Conservation (phyloP, 495 filamentous ascomycete genomes). For the Talaromyces nanjingensis region DNA sequence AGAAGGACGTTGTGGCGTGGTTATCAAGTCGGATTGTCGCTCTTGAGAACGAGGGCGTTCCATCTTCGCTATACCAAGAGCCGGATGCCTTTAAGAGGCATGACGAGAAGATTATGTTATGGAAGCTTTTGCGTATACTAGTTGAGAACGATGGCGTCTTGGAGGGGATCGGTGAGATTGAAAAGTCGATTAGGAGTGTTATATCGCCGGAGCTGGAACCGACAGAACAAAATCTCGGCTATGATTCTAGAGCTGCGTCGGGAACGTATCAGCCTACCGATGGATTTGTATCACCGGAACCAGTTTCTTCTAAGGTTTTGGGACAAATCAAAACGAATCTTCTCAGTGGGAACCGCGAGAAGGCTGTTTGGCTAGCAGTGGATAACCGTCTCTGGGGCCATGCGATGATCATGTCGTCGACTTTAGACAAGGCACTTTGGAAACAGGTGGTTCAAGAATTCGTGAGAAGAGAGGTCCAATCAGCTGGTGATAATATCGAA, state of each 20-base stretch:
- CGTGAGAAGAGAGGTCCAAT: slow-evolving; percentile 84
- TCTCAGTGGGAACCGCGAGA: slow-evolving; percentile 74
- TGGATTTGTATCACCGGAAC: slow-evolving; percentile 44
- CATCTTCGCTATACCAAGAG: slow-evolving; percentile 38
- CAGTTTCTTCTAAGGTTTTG: slow-evolving; percentile 57
- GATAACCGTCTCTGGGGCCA: slow-evolving; percentile 94
- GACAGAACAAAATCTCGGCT: slow-evolving; percentile 17
- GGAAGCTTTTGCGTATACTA: slow-evolving; percentile 75
- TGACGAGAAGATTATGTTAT: slow-evolving; percentile 79
- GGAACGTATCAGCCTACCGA: slow-evolving; percentile 23
- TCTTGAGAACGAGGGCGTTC: slow-evolving; percentile 56
- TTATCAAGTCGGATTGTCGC: slow-evolving; percentile 63
- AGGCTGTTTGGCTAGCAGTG: slow-evolving; percentile 90
- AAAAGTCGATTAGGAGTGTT: slow-evolving; percentile 63
- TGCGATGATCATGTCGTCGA: slow-evolving; percentile 85
- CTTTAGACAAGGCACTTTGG: slow-evolving; percentile 61
- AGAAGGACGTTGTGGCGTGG: slow-evolving; percentile 88
- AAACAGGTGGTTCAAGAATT: slow-evolving; percentile 94
- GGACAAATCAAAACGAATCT: slow-evolving; percentile 65
- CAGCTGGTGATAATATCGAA: slow-evolving; percentile 64
- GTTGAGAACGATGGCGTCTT: slow-evolving; percentile 81
- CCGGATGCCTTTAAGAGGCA: slow-evolving; percentile 56
- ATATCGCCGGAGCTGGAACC: slow-evolving; percentile 58
- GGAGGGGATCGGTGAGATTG: slow-evolving; percentile 65
- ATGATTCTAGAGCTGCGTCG: slow-evolving; percentile 18